Percentiles rank a stretch among this genome's conserved stretches.
phyloP scores from a whole-genome alignment of 1,139 yeast genomes.

The Blastobotrys apis region DNA sequence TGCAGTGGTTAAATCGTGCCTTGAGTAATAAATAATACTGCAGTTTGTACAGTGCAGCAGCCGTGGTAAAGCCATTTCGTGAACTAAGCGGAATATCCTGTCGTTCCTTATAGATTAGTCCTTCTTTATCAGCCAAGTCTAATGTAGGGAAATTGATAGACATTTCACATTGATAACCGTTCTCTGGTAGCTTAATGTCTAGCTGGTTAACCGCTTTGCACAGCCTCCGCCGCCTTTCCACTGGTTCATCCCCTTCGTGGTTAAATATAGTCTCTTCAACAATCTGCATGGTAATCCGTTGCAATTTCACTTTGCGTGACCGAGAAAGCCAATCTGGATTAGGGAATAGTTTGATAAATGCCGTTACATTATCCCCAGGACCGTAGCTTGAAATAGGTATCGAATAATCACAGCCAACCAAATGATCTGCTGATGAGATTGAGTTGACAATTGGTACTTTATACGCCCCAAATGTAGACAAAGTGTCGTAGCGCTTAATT shows the following conservation, averaged over 20 bases:
- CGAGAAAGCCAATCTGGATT: constrained; percentile 37
- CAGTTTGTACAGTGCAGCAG: constrained; percentile 35
- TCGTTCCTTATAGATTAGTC: constrained; percentile 32
- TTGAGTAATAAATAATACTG: constrained; percentile 35
- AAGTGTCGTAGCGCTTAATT: constrained; percentile 38
- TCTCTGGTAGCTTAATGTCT: constrained; percentile 30
- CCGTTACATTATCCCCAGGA: constrained; percentile 36
- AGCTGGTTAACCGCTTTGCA: constrained; percentile 31
- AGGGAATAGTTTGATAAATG: constrained; percentile 33
- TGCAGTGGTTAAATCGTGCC: constrained; percentile 38
- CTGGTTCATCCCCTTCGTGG: constrained; percentile 33
- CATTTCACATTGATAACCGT: constrained; percentile 31
- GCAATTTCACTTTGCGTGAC: constrained; percentile 36
- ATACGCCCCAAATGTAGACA: constrained; percentile 39
- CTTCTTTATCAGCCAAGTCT: constrained; percentile 29
- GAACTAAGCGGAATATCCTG: constrained; percentile 37
- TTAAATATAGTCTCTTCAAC: constrained; percentile 36
- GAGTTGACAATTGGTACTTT: constrained; percentile 32
- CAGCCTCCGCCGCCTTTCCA: constrained; percentile 32
- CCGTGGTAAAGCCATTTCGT: constrained; percentile 36
- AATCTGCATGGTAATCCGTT: constrained; percentile 35
- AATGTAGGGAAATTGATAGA: constrained; percentile 32
- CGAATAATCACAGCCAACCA: constrained; percentile 35
- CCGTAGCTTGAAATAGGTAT: constrained; percentile 39
- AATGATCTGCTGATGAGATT: constrained; percentile 35